Base-by-base conservation (phyloP, 2,329 filamentous ascomycete genomes). In the Sclerotinia subarctica region DNA sequence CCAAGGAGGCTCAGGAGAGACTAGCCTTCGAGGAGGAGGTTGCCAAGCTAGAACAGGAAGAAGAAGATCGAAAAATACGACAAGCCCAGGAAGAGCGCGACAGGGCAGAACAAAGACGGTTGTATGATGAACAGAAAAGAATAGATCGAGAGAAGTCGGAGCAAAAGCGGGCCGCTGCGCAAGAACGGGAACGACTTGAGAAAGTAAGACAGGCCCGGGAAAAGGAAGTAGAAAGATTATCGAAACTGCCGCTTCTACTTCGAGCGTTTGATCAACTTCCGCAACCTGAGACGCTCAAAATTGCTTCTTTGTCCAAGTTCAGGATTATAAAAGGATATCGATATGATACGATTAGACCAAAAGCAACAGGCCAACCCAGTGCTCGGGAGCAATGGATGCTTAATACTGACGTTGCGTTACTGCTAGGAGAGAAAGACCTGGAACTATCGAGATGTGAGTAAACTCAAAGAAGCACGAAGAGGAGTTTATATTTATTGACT, bases 351-450 rank as follows among this genome's bases (percentile, higher is more conserved):
- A 87, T 90, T 68, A 81, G 82, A 19, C 81, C 82, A 4, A 81
- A 82, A 42, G 79, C 82, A 19, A 85, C 83, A 7, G 83, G 83
- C 10, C 84, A 83, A 15, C 72, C 82, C 1, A 83, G 83, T 58
- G 87, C 86, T n/a, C 82, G 86, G 62, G 87, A 89, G 72, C 86
- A 87, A 72, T 90, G 88, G 87, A 78, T 90, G 67, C 81, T 90
- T 62, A 90, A 89, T 73, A 86, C 84, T 3, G 85, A 89, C 68
- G 86, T 85, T 62, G 87, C 88, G 11, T 78, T 90, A 19, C 81
- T 90, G 11, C 79, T 90, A 1, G 88, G 88, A 19, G 86, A 89
- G 73, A 89, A 88, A 74, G 88, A 90, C 72, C 78, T 88, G 26
- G 79, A 81, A 19, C 80, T 90, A 3, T 84, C 85, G 19, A 81